Base-by-base conservation (phyloP, 495 filamentous ascomycete species). In the Cryomyces antarcticus region DNA sequence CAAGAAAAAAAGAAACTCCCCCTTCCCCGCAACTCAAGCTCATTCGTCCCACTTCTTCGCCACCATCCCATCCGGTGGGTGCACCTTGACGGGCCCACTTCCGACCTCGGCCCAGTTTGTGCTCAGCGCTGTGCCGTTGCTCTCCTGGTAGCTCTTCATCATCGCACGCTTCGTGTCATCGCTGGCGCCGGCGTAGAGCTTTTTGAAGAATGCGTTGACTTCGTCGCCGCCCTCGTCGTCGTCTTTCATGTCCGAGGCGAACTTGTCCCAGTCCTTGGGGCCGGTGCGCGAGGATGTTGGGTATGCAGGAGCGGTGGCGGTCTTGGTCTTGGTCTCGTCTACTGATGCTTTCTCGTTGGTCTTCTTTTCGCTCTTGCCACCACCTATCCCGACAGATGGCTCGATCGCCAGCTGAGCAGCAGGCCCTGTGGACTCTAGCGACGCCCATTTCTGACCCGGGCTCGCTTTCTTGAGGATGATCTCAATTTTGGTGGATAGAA, bases 141-240 rank as follows among this genome's bases (percentile, higher is more conserved):
- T 94, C 64, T 97, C 89, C 24, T 73, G 59, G 52, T 82, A 96
- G 58, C 84, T 93, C 71, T 97, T 97, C 73, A 93, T 83, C 89
- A 97, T 97, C 3, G 89, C 89, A 4, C 84, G 71, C 51, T 71
- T 73, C 31, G 82, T 83, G 47, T 97, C 87, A 0, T 75, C 71
- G 42, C 82, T 75, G 0, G 85, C 79, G 42, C 66, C 66, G 47
- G 79, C 76, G 60, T 89, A 96, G 0, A 97, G 67, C 55, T 78
- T 78, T 68, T 92, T 88, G 68, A 97, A 97, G 62, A 96, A 97
- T 3, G 54, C 58, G 47, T 89, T 80, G 4, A 82, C 79, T n/a
- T 81, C 71, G 29, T 67, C 61, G 41, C 82, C 77, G 4, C 68
- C 73, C 11, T 72, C 73, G 13, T 76, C 71, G 12, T 78, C 72